Base-by-base conservation (phyloP, 306 rosid genomes). In the Pyrus bretschneideri region DNA sequence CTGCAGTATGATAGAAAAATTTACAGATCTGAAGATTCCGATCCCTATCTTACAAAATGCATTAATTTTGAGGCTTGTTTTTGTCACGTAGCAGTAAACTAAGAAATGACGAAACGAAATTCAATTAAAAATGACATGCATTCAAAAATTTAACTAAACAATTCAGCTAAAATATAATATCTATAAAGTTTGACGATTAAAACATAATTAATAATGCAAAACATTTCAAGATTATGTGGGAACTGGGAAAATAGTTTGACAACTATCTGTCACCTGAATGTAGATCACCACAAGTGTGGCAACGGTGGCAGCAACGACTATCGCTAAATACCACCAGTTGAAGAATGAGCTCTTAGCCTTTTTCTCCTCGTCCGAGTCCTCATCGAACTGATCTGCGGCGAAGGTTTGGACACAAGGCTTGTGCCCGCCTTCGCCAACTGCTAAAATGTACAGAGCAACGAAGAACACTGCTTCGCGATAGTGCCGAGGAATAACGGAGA, bases 351-450 rank as follows among this genome's bases (percentile, higher is more conserved):
- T 88, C 78, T 93, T 91, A 13, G 76, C 80, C 67, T 80, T 80
- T 67, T 74, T 91, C 62, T 87, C 86, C 49, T 86, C 89, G 12
- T 82, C 80, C 17, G 93, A 59, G 27, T 79, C 88, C 23, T 93
- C 98, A 23, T 88, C 85, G 30, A 91, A 93, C n/a, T 93, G 98
- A 71, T 93, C 97, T 15, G 97, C 98, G 9, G 97, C 97, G 12
- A 93, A 93, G 46, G 98, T 93, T 42, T 93, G 98, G 1, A 89
- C 96, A 17, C 98, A 89, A 0, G 98, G 98, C 75, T 81, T 87
- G 74, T 91, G 97, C 1, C 98, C 97, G 0, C 97, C 98, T 68
- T 85, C 90, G 4, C 98, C 98, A 1, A 91, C 45, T 6, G 98
- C 83, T 1, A 89, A 23, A 67, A 83, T 80, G 72, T 91, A 93